Conservation (phyloP, 2,329 filamentous ascomycete species). For the Rhinocladiella similis region DNA sequence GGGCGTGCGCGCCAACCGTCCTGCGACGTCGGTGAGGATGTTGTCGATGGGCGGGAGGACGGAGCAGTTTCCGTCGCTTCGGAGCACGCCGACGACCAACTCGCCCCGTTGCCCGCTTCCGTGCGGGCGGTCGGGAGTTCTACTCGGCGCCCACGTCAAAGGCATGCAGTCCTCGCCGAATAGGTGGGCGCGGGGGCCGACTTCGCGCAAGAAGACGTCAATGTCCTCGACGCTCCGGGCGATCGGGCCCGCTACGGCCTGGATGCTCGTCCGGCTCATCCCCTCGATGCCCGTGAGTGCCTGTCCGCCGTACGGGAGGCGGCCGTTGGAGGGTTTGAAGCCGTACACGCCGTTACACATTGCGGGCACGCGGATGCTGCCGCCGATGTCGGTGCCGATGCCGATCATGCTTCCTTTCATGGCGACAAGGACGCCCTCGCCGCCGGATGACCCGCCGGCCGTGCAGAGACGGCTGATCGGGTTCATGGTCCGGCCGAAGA, state of each 20-base stretch:
- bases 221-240: slow-evolving; percentile 42
- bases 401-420: slow-evolving; percentile 61
- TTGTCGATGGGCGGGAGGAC: slow-evolving; percentile 42
- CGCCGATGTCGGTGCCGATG: slow-evolving; percentile 62
- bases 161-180: slow-evolving; percentile 52
- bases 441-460: slow-evolving; percentile 66
- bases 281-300: slow-evolving; percentile 49
- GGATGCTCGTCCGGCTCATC: slow-evolving; percentile 51
- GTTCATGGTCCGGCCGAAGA: slow-evolving; percentile 61
- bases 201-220: slow-evolving; percentile 50
- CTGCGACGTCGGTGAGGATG: slow-evolving; percentile 41
- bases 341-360: slow-evolving; percentile 55
- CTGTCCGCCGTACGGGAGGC: slow-evolving; percentile 56
- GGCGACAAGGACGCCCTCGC: slow-evolving; percentile 61
- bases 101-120: slow-evolving; percentile 29
- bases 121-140: slow-evolving; percentile 15
- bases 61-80: slow-evolving; percentile 41
- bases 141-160: slow-evolving; percentile 37
- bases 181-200: slow-evolving; percentile 53
- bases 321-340: slow-evolving; percentile 49
- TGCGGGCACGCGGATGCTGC: slow-evolving; percentile 48
- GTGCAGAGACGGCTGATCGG: slow-evolving; percentile 62
- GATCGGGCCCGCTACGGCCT: slow-evolving; percentile 47
- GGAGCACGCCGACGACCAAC: slow-evolving; percentile 44
- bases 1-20: slow-evolving; percentile 32